Percentiles rank a stretch among this genome's conserved stretches.
phyloP scores from a whole-genome alignment of 345 rosid genomes.

The Orychophragmus violaceus region DNA sequence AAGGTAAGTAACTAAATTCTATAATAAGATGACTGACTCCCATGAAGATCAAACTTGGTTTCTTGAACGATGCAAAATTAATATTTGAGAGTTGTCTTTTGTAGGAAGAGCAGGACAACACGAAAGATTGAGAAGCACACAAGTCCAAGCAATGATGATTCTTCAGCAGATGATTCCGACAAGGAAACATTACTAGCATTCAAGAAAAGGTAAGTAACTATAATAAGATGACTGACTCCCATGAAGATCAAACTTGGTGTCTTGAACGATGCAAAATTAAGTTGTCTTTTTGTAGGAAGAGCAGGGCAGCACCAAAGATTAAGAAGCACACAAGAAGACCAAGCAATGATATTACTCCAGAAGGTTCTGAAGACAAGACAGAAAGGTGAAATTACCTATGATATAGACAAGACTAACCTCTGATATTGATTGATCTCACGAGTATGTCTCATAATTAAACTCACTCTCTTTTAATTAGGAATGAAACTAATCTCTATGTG shows the following conservation, averaged over 20 bases:
- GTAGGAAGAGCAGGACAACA: slow-evolving; percentile 13
- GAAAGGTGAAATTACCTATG: slow-evolving; percentile 30
- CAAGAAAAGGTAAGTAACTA: too few species aligned
- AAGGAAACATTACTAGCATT: too few species aligned
- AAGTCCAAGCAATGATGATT: slow-evolving; percentile 15
- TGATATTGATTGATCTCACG: neutral
- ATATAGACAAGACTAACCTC: slow-evolving; percentile 2
- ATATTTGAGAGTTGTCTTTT: neutral
- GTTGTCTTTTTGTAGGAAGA: slow-evolving; percentile 20
- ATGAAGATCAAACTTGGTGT: too few species aligned
- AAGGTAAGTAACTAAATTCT: too few species aligned
- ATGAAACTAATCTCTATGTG: slow-evolving; percentile 11
- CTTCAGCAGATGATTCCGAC: too few species aligned
- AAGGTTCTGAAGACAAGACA: slow-evolving; percentile 16
- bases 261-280: slow-evolving; percentile 3
- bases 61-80: slow-evolving; percentile 2
- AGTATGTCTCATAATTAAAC: neutral
- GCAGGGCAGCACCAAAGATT: neutral
- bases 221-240: too few species aligned
- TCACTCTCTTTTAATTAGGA: slow-evolving; percentile 26
- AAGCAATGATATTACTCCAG: slow-evolving; percentile 14
- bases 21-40: too few species aligned
- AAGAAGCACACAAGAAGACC: slow-evolving; percentile 18
- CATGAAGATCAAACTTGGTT: too few species aligned
- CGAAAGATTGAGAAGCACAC: slow-evolving; percentile 20